Conservation (phyloP, 176 grass and related monocot genomes). For the Canna indica region DNA sequence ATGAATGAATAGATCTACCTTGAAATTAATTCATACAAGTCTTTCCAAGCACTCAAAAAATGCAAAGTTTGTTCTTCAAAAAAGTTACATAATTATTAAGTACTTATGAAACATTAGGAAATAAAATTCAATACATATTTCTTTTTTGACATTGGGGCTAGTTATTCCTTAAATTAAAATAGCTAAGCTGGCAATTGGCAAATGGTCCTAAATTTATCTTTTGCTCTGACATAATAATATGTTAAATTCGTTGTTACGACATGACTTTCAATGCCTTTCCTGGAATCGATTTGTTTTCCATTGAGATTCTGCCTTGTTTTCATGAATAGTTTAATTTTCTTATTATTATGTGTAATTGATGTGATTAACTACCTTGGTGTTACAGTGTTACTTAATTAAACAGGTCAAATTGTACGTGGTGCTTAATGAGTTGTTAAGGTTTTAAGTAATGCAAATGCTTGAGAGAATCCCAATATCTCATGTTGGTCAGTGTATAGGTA, state of each 20-base stretch:
- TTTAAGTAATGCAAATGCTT: constrained; percentile 42
- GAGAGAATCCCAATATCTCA: constrained; percentile 38
- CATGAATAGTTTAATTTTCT: background rate
- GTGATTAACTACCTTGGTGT: background rate
- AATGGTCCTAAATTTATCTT: background rate
- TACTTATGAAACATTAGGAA: no score
- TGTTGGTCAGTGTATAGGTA: constrained; percentile 22
- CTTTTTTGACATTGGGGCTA: no score
- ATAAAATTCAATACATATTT: no score
- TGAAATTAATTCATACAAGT: no score
- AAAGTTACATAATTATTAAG: no score
- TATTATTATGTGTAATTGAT: background rate
- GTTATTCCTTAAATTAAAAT: no score
- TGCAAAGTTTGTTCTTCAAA: no score
- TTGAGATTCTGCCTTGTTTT: background rate
- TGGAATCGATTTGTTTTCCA: background rate
- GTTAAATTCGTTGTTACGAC: background rate
- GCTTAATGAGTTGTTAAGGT: constrained; percentile 39
- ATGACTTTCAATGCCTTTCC: background rate
- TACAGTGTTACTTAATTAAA: background rate
- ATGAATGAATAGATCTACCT: no score
- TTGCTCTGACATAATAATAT: background rate
- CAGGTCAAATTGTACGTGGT: constrained; percentile 36
- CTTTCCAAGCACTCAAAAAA: no score
- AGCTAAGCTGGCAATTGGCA: background rate